phyloP scores from a whole-genome alignment of 192 early-diverging fungal species.

The Coemansia sp. region DNA sequence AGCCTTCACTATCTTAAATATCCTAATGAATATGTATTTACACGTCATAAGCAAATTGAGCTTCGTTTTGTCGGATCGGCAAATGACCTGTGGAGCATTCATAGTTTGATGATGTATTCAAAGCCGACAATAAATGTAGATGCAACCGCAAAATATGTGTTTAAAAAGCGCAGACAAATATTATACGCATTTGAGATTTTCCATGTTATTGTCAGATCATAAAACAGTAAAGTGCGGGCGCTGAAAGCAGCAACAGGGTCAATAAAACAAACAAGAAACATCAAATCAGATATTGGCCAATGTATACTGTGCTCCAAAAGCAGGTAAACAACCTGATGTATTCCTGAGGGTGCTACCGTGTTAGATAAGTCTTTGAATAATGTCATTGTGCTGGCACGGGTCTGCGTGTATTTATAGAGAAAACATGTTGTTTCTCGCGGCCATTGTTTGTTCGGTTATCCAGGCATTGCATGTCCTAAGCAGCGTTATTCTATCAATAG shows the following conservation, averaged over 20 bases:
- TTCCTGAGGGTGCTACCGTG: too few species aligned
- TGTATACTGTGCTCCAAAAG: neutral
- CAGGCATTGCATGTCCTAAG: constrained; percentile 1
- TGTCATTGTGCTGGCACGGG: neutral
- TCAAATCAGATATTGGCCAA: neutral
- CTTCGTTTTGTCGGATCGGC: neutral
- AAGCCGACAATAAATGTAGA: neutral
- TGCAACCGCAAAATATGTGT: neutral
- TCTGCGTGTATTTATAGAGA: constrained; percentile 5
- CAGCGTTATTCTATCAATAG: constrained; percentile 9
- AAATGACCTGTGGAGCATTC: neutral
- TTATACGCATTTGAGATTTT: neutral
- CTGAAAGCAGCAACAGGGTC: too few species aligned
- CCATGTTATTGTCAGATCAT: neutral
- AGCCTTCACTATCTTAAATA: constrained; percentile 7
- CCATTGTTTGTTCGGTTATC: constrained; percentile 7
- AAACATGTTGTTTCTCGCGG: neutral
- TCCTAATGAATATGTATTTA: constrained; percentile 9
- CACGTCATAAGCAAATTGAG: neutral
- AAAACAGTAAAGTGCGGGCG: neutral
- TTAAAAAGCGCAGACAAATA: neutral
- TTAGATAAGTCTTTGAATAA: too few species aligned
- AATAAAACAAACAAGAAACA: neutral
- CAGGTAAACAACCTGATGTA: too few species aligned
- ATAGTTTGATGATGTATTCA: neutral